Percentiles rank a stretch among this genome's conserved stretches.
Conservation (phyloP, 169 alveolate genomes). For the Pseudocohnilembus persalinus region DNA sequence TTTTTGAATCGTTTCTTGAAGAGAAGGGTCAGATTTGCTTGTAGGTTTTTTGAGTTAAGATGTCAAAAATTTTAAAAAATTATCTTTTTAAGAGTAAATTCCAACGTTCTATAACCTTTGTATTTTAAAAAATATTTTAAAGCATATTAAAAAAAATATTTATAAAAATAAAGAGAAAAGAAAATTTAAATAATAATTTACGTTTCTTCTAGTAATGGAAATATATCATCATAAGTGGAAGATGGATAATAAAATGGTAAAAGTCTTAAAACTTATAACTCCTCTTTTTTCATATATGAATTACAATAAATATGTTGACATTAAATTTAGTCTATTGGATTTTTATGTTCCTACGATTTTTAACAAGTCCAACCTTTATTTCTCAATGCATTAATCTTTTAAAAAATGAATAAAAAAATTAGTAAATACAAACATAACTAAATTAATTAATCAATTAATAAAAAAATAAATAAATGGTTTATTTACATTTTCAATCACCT, state of each 20-base stretch:
- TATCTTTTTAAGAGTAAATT: neutral
- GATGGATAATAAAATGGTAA: neutral
- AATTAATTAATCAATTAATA: neutral
- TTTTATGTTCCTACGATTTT: neutral
- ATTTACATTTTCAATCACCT: no score
- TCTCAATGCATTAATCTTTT: neutral
- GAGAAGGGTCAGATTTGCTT: neutral
- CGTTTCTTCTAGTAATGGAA: neutral
- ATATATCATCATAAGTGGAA: neutral
- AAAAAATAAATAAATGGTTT: no score
- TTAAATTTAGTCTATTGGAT: no score
- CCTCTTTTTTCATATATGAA: neutral
- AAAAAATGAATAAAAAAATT: neutral
- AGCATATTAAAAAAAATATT: neutral
- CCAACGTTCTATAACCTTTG: neutral
- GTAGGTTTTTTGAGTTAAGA: neutral
- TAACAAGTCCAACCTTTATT: neutral
- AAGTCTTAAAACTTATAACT: neutral
- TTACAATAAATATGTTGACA: neutral
- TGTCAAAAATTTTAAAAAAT: no score
- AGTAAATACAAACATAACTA: neutral
- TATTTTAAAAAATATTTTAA: no score
- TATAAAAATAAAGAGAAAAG: no score
- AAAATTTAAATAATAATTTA: no score
- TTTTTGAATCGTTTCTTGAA: neutral